phyloP scores from a whole-genome alignment of 83 land plant genomes.

The Thuja plicata region DNA sequence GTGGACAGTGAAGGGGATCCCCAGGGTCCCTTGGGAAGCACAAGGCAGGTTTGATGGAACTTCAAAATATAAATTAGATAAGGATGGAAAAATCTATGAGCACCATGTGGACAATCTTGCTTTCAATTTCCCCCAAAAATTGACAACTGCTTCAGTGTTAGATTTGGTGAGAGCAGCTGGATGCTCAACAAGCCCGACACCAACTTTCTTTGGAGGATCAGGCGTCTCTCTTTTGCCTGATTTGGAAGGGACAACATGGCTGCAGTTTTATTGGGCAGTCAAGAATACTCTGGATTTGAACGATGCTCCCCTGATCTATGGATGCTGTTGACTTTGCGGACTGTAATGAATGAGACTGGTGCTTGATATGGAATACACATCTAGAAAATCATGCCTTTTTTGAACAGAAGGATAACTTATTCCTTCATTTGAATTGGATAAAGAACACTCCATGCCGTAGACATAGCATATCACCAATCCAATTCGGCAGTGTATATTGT shows the following conservation, averaged over 20 bases:
- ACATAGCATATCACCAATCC: not conserved
- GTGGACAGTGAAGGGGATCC: constrained; percentile 59
- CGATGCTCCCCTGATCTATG: constrained; percentile 14
- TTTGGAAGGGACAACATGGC: constrained; percentile 36
- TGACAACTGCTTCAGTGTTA: constrained; percentile 43
- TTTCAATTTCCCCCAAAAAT: constrained; percentile 50
- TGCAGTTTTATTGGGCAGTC: constrained; percentile 52
- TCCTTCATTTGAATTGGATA: not conserved
- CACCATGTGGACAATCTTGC: constrained; percentile 71
- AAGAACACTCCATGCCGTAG: not conserved
- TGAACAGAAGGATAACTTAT: not conserved
- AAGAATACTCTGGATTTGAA: constrained; percentile 35
- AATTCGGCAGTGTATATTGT: not conserved
- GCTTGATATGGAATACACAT: not conserved
- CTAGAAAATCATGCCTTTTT: not conserved
- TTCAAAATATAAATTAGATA: constrained; percentile 63
- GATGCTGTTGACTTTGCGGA: constrained; percentile 9
- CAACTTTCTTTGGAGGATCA: constrained; percentile 35
- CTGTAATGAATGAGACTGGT: constrained; percentile 4
- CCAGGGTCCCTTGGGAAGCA: constrained; percentile 77
- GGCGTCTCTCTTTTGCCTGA: constrained; percentile 16
- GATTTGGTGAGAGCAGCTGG: constrained; percentile 48
- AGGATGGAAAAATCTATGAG: constrained; percentile 72
- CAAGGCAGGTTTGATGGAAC: constrained; percentile 64
- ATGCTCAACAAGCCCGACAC: constrained; percentile 53